Conservation (phyloP, 2,329 filamentous ascomycete genomes). For the Orbilia ellipsospora region DNA sequence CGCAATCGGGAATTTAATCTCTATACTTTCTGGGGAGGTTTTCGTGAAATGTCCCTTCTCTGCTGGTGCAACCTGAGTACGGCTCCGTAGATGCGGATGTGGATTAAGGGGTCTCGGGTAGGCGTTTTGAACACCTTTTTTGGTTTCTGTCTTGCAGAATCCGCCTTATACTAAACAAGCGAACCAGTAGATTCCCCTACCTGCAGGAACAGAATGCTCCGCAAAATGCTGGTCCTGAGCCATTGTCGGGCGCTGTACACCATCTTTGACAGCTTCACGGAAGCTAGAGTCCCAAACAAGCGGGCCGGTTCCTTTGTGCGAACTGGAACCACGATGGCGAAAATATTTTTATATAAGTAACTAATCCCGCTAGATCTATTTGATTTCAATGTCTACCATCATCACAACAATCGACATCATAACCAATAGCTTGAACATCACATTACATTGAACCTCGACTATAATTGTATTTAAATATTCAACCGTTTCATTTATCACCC, state of each 20-base stretch:
- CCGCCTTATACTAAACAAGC: conserved; percentile 53
- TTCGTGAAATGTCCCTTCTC: conserved; percentile 17
- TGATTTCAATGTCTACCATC: conserved; percentile 35
- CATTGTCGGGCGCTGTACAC: conserved; percentile 35
- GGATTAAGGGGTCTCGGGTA: conserved; percentile 36
- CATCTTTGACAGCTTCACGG: conserved; percentile 52
- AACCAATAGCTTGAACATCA: conserved; percentile 9
- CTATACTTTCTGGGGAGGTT: conserved; percentile 23
- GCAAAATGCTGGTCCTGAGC: conserved; percentile 42
- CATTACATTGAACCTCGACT: neutral
- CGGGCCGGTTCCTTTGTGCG: conserved; percentile 50
- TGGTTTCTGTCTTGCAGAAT: conserved; percentile 29
- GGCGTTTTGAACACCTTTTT: conserved; percentile 24
- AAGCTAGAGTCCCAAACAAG: conserved; percentile 48
- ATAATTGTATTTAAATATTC: too few relatives aligned
- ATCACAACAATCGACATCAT: conserved; percentile 22
- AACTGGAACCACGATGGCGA: conserved; percentile 19
- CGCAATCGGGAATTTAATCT: conserved; percentile 52
- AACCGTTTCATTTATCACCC: too few relatives aligned
- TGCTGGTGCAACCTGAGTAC: conserved; percentile 44
- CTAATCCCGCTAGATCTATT: conserved; percentile 43
- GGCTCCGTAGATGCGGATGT: conserved; percentile 30
- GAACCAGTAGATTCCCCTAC: conserved; percentile 34
- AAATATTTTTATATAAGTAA: conserved; percentile 48
- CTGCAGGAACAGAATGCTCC: conserved; percentile 52